Evolutionary conservation across 306 rosid genomes (phyloP), one percentile per base, ranked within the genome.

Genomic region (Cicer judaicum): DNA sequence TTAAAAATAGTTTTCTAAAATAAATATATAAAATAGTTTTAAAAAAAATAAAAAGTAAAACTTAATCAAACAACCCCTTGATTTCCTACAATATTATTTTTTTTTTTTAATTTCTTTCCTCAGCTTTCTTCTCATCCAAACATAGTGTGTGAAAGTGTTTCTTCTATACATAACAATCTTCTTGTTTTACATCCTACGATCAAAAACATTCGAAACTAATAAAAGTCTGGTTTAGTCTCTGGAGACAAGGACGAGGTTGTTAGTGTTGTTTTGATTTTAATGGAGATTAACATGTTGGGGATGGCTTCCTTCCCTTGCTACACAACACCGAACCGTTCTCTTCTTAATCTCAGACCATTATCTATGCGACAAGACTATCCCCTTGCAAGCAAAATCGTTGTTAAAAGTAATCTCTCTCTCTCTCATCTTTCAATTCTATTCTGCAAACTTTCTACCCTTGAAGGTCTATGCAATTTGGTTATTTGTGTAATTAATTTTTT

Each of bases 311-410:
- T 79, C 75, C 78, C 91, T 48, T 50, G 74, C 4, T 42, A 38
- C 68, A 53, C 76, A 42, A 11, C 11, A 39, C 47, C 62, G 10
- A 78, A 48, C 48, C 78, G 71, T 29, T 68, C 71, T 81, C 48
- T 84, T 60, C 63, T 81, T 39, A 88, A 66, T 24, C 77, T 90
- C 76, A 74, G 79, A 42, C 16, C 54, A 81, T 7, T 53, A 39
- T 92, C 89, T 78, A 76, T 83, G 83, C 88, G 75, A 43, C 67
- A 64, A 1, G 87, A 85, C 21, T 88, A 78, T 68, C 92, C 98
- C 1, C 98, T 90, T 49, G 98, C 91, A 12, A 88, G 94, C 91
- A 88, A 87, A 88, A 73, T 92, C 57, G 48, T 90, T 68, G 85
- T 90, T 42, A 80, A 61, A 84, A 92, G 96, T 92, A 88, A 70